Evolutionary conservation across 140 eudicot genomes (phyloP).

Genomic region (Eryngium alpinum): DNA sequence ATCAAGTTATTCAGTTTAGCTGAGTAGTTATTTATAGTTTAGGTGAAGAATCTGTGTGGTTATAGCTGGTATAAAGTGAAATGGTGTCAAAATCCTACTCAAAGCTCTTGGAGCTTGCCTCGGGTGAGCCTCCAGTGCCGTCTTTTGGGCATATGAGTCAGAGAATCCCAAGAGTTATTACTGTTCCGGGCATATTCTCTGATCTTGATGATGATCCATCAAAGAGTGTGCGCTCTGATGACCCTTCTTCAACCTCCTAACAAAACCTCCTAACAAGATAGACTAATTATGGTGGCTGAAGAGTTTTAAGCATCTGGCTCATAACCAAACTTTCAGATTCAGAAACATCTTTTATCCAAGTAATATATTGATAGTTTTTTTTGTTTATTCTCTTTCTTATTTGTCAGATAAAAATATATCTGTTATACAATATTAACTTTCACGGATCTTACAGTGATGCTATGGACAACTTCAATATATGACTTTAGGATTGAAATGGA

Average conservation of each 20-base stretch:
- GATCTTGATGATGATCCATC: constrained; percentile 64
- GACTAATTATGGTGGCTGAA: constrained; percentile 66
- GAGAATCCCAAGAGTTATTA: constrained; percentile 72
- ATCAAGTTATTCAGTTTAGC: constrained; percentile 4
- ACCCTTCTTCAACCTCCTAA: constrained; percentile 56
- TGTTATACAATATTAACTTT: no score
- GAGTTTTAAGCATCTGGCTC: no score
- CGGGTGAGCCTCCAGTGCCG: constrained; percentile 63
- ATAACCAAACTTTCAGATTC: no score
- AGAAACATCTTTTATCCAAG: no score
- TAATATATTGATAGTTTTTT: no score
- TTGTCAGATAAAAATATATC: no score
- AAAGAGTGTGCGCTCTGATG: constrained; percentile 60
- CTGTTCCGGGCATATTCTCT: constrained; percentile 74
- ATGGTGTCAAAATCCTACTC: constrained; percentile 91
- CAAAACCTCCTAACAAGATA: constrained; percentile 46
- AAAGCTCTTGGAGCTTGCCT: constrained; percentile 69
- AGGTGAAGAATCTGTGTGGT: background rate
- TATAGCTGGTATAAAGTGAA: constrained; percentile 22
- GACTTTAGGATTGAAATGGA: no score
- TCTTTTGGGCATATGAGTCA: constrained; percentile 62
- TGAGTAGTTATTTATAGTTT: background rate
- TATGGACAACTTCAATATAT: no score
- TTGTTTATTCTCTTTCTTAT: no score
- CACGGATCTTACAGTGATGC: no score